These are phyloP conservation scores for Ogataea nonfermentans DNA, from an alignment of 805 yeast genomes.

Conservation along the genomic window DNA sequence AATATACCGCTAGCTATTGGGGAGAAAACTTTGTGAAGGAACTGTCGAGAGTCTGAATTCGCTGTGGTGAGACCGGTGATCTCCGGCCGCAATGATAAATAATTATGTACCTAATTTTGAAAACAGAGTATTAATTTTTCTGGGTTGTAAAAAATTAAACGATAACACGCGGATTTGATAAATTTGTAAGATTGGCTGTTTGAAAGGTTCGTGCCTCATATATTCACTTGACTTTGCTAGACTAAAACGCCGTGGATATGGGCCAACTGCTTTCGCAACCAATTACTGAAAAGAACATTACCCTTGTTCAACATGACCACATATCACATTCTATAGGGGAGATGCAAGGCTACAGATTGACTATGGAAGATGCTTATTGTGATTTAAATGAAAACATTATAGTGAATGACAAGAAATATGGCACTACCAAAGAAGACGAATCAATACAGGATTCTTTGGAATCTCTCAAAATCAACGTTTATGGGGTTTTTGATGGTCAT, in stretches of 20 bases:
- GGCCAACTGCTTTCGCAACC: slow-evolving; percentile 78
- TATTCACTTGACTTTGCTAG: not conserved
- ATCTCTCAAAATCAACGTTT: slow-evolving; percentile 38
- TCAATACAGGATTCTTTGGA: not conserved
- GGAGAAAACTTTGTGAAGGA: slow-evolving; percentile 95
- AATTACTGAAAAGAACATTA: slow-evolving; percentile 62
- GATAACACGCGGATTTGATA: slow-evolving; percentile 4
- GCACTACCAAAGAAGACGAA: not conserved
- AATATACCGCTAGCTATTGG: slow-evolving; percentile 96
- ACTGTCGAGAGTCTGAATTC: slow-evolving; percentile 35
- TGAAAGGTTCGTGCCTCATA: not conserved
- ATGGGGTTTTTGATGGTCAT: slow-evolving; percentile 81
- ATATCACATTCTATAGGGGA: slow-evolving; percentile 64
- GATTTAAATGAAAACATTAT: slow-evolving; percentile 38
- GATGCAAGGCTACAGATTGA: slow-evolving; percentile 74
- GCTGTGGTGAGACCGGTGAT: not conserved
- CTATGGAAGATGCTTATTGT: slow-evolving; percentile 76
- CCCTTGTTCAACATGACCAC: slow-evolving; percentile 42
- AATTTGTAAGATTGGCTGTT: not conserved
- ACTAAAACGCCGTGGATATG: slow-evolving; percentile 39
- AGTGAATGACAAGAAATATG: not conserved
- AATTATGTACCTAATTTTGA: not conserved
- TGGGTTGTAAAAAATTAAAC: slow-evolving; percentile 9
- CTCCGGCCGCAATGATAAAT: not conserved
- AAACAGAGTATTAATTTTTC: not conserved